Evolutionary conservation across 192 early-diverging fungal species (phyloP), one percentile per base, ranked within the genome.

Genomic region (Gigaspora rosea): DNA sequence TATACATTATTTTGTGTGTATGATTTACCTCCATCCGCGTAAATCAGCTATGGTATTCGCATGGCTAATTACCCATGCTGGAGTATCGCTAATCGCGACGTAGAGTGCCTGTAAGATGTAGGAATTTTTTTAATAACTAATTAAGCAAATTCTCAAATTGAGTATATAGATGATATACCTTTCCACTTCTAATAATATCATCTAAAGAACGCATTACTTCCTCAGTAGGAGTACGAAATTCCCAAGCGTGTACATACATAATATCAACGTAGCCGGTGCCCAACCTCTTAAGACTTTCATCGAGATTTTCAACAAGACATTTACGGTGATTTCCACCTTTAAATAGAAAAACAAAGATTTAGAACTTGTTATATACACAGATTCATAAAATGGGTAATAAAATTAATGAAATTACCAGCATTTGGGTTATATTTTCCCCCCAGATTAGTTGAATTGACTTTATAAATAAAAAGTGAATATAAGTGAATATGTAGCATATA

Each of bases 171-270:
- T 58, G 7, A 65, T 32, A 32, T 46, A 41, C 89, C 77, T 92
- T 91, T 16, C 92, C 92, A 15, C 81, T 64, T 15, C 85, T 71
- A 18, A 93, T 87, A 69, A 92, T 72, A 72, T 94, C 92, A 65
- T 93, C 73, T 10, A 94, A 73, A 6, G 92, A 89, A 50, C 85
- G 81, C 87, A 94, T 90, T 13, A 90, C 91, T 73, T 93, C 92
- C 70, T 90, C 85, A 18, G 90, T 80, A 2, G 92, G 86, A 0
- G 91, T 90, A 36, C 81, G 51, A 64, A 78, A 86, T 51, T 86
- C 85, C 77, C 76, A 86, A 15, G 79, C 12, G 36, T 86, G 85
- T 2, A 86, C 80, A 61, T 86, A 86, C 2, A 86, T 71, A 33
- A 86, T 59, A 69, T 87, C 86, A 33, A 82, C 71, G 18, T 84